phyloP scores from a whole-genome alignment of 1,284 basidiomycete genomes.

The Ustilago vetiveriae region DNA sequence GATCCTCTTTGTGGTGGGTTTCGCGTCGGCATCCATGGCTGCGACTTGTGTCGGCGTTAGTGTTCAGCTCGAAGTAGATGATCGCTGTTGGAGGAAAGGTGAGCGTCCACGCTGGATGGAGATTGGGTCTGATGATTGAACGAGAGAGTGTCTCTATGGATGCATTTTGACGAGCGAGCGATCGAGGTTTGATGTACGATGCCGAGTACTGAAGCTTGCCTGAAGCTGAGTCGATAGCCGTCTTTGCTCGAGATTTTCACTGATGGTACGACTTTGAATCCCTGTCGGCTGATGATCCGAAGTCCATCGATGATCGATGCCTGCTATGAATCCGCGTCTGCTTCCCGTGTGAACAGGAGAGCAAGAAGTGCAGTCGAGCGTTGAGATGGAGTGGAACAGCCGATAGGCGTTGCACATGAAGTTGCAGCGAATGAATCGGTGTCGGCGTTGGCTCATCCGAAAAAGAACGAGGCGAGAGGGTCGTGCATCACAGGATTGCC shows the following conservation, averaged over 20 bases:
- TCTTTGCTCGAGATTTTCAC: no score
- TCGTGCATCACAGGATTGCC: background rate
- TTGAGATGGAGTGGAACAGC: background rate
- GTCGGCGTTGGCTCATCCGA: conserved; percentile 19
- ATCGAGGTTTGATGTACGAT: no score
- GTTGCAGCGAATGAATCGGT: background rate
- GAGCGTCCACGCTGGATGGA: no score
- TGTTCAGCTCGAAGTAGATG: no score
- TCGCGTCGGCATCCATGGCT: conserved; percentile 22
- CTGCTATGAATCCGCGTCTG: no score
- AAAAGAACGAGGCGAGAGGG: background rate
- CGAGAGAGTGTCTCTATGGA: no score
- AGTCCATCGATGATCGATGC: no score
- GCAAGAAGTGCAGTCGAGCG: no score
- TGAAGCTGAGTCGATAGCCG: background rate
- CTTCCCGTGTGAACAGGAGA: no score
- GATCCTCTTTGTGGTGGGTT: conserved; percentile 41
- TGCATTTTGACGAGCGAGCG: no score
- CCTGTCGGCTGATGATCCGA: background rate
- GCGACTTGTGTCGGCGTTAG: conserved; percentile 14
- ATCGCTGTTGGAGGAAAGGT: no score
- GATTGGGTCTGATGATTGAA: no score
- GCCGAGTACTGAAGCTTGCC: background rate
- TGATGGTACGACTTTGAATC: background rate
- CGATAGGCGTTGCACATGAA: background rate